Evolutionary conservation across 2,329 filamentous ascomycete genomes (phyloP).

Genomic region (Pseudocercospora eumusae): DNA sequence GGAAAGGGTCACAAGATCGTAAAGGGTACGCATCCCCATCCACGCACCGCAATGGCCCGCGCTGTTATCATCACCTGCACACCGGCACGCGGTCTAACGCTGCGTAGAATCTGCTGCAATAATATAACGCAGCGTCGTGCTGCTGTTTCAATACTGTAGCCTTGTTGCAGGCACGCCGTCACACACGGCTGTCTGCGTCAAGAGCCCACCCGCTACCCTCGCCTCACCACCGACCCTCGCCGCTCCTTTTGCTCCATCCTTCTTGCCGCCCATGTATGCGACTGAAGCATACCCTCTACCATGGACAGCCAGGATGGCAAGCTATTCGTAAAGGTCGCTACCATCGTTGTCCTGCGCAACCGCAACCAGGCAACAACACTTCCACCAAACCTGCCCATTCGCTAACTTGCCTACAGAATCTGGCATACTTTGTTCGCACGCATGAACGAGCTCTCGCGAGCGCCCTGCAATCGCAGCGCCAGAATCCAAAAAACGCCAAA

Average conservation of each 20-base stretch:
- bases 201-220: slow-evolving; percentile 4
- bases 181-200: slow-evolving; percentile 24
- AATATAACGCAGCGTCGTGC: slow-evolving; percentile 12
- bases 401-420: slow-evolving; percentile 62
- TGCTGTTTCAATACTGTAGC: slow-evolving; percentile 10
- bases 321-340: slow-evolving; percentile 78
- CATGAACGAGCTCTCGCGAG: slow-evolving; percentile 98
- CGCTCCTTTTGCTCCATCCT: slow-evolving; percentile 18
- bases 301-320: slow-evolving; percentile 91
- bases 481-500: slow-evolving; percentile 63
- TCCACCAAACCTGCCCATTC: not conserved
- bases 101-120: slow-evolving; percentile 11
- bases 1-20: slow-evolving; percentile 6
- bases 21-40: slow-evolving; percentile 2
- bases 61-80: slow-evolving; percentile 18
- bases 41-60: slow-evolving; percentile 14
- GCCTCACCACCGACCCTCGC: slow-evolving; percentile 20
- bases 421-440: slow-evolving; percentile 92
- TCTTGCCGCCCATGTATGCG: slow-evolving; percentile 27
- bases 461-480: slow-evolving; percentile 81
- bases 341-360: not conserved
- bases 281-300: slow-evolving; percentile 23
- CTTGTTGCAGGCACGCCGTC: slow-evolving; percentile 18
- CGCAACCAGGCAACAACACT: not conserved
- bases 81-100: slow-evolving; percentile 17